A percentile compares a stretch with the other conserved stretches of the same genome.
Conservation (phyloP, 345 rosid species). For the Gossypium australe region DNA sequence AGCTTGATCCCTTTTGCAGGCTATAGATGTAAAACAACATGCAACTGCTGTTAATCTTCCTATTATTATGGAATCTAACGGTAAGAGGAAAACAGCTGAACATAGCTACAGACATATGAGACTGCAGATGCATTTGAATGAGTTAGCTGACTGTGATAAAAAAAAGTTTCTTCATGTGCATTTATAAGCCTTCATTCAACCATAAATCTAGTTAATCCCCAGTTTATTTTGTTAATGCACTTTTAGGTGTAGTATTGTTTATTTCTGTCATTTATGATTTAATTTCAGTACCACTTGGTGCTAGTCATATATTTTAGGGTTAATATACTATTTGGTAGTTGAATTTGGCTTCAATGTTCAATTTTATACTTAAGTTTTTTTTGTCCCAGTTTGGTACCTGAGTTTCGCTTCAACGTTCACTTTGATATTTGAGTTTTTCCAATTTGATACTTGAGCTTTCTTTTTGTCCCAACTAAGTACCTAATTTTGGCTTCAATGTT, state of each 20-base stretch:
- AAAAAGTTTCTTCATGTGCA: neutral
- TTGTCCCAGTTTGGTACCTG: too few species aligned
- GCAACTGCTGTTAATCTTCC: neutral
- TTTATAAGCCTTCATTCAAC: neutral
- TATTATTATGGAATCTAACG: neutral
- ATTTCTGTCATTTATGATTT: neutral
- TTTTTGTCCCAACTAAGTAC: too few species aligned
- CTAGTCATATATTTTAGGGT: neutral
- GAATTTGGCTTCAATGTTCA: too few species aligned
- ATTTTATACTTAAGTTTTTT: too few species aligned
- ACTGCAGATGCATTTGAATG: neutral
- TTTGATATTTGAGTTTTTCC: too few species aligned
- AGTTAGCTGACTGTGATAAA: neutral
- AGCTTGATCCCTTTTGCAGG: conserved; percentile 6
- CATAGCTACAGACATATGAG: neutral
- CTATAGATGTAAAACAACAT: neutral
- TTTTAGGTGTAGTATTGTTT: neutral
- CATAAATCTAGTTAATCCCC: neutral
- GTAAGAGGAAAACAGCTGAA: neutral
- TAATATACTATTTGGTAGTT: too few species aligned
- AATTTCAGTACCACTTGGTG: neutral
- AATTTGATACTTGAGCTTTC: too few species aligned
- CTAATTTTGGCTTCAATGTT: too few species aligned
- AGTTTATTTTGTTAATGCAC: neutral
- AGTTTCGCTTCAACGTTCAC: too few species aligned